Evolutionary conservation across 1,284 basidiomycete species (phyloP), one percentile per base, ranked within the genome.

Genomic region (Xerocomus amazonicus): DNA sequence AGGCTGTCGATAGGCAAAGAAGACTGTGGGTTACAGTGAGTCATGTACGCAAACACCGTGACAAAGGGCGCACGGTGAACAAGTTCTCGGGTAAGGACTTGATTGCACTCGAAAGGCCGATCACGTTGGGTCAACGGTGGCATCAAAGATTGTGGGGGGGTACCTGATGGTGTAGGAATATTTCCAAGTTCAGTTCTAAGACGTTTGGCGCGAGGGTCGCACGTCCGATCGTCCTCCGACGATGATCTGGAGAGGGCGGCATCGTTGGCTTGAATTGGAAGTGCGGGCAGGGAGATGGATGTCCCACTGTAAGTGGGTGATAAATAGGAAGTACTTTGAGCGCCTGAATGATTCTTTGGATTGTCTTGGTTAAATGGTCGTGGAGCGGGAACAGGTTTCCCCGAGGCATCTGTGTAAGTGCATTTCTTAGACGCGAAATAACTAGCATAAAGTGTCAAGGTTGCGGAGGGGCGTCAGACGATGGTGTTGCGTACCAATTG

Each of bases 371-470:
- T 65, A 40, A 60, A 56, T 13, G 67, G 68, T 48, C 77, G 73
- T 41, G 86, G 88, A 9, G 86, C 85, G 31, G 87, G 83, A 9
- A 90, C 88, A 14, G 81, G 76, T 39, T 84, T 82, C 29, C 87
- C 88, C 35, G 81, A 76, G n/a, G 84, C 74, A 58, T 90, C 87
- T 7, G 87, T 90, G 65, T 90, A 90, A 2, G 82, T 81, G 67
- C 88, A 90, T 35, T 78, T 72, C 69, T 90, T 90, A 53, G 83
- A 84, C 45, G 87, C 88, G 66, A 83, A 90, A 64, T 82, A 87
- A 59, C 87, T 89, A 59, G 9, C 48, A 60, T 41, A 50, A 41
- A 43, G 35, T 43, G 45, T 58, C 52, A 41, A 48, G 43, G 43
- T 26, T 27, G 37, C 12, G 31, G 34, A 36, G 39, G 26, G 31